Conservation (phyloP, 371 early-diverging fungal genomes). For the Mortierella sp. region DNA sequence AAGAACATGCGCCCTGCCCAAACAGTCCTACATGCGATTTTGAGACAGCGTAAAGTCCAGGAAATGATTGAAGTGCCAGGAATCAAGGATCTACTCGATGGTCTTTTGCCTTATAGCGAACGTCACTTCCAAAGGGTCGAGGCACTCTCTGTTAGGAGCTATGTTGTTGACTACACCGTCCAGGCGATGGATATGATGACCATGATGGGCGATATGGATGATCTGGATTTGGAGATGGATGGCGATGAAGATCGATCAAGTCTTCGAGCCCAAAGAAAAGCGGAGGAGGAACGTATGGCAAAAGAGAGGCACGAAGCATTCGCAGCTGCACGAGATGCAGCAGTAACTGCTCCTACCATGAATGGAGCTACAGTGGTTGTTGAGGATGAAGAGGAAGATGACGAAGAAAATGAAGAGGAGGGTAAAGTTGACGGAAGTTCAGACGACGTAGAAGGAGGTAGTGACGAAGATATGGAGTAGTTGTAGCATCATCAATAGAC, state of each 20-base stretch:
- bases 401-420: conserved; percentile 7
- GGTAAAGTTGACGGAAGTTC: conserved; percentile 3
- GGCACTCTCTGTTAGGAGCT: conserved; percentile 85
- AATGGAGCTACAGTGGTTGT: conserved; percentile 10
- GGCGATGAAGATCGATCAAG: conserved; percentile 16
- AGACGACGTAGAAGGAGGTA: conserved; percentile 10
- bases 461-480: conserved; percentile 54
- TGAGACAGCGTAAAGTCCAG: conserved; percentile 73
- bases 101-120: conserved; percentile 91
- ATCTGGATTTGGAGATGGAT: conserved; percentile 24
- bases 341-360: conserved; percentile 10
- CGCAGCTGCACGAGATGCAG: conserved; percentile 32
- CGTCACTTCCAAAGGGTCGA: conserved; percentile 91
- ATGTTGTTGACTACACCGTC: conserved; percentile 89
- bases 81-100: conserved; percentile 85
- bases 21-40: conserved; percentile 81
- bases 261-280: conserved; percentile 36
- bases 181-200: conserved; percentile 73
- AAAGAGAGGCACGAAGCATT: conserved; percentile 46
- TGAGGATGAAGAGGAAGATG: conserved; percentile 17
- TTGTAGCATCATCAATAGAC: conserved; percentile 37
- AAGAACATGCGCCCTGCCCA: conserved; percentile 87
- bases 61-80: conserved; percentile 78
- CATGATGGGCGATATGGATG: conserved; percentile 48
- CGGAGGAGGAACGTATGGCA: conserved; percentile 36